Conservation (phyloP, 2,329 filamentous ascomycete genomes). For the Calonectria honghensis region DNA sequence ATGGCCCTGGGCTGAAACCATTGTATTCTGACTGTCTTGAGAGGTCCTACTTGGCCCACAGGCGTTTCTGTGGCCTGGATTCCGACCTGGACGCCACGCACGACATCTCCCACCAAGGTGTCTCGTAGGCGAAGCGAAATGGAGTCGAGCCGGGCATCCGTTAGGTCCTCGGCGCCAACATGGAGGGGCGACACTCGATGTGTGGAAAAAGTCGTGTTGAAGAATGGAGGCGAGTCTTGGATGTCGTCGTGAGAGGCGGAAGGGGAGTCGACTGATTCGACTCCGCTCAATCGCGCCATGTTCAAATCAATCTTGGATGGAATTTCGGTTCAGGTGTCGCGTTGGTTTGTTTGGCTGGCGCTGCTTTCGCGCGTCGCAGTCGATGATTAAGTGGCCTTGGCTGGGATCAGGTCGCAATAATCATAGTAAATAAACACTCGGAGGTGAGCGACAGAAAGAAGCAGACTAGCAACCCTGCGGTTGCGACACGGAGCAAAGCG, state of each 20-base stretch:
- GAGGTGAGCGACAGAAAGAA: neutral
- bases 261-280: constrained; percentile 43
- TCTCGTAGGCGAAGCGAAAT: constrained; percentile 72
- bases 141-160: constrained; percentile 61
- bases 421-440: too few relatives aligned
- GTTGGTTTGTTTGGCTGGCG: neutral
- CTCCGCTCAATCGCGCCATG: constrained; percentile 53
- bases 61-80: constrained; percentile 65
- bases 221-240: constrained; percentile 65
- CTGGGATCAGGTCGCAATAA: too few relatives aligned
- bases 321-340: neutral
- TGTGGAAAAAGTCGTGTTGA: constrained; percentile 76
- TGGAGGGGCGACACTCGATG: constrained; percentile 74
- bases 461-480: neutral
- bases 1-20: constrained; percentile 64
- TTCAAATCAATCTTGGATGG: neutral
- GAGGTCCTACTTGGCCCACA: constrained; percentile 61
- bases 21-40: constrained; percentile 69
- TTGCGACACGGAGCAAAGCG: constrained; percentile 2
- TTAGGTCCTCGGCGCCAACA: constrained; percentile 65
- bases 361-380: constrained; percentile 2
- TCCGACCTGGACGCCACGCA: constrained; percentile 75
- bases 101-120: constrained; percentile 74
- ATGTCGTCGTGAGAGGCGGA: constrained; percentile 44
- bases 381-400: neutral